Evolutionary conservation across 2,329 filamentous ascomycete genomes (phyloP), one percentile per base, ranked within the genome.

Genomic region (Nothophaeocryptopus gaeumannii): DNA sequence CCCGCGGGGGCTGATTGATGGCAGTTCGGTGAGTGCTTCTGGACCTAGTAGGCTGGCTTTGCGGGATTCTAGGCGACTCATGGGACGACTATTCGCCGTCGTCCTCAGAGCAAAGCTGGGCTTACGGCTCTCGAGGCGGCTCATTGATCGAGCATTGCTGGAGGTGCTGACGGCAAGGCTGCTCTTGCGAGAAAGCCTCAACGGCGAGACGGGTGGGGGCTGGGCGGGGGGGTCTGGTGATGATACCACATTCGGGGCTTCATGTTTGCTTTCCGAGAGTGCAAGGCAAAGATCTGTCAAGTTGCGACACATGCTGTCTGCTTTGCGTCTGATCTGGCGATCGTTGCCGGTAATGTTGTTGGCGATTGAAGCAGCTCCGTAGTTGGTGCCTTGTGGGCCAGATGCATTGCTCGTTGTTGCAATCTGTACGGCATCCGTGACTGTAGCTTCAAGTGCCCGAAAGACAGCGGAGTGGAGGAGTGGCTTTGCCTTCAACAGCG

Each of bases 241-340:
- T n/a, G 60, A 46, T 9, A 56, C 43, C 16, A 53, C 37, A 15
- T 41, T 54, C 12, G 55, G 46, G 13, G 56, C 51, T 31, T 66
- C 63, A 39, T 63, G 60, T 41, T 67, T 67, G 39, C 60, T 63
- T 41, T 76, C 74, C 56, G 71, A 74, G 11, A 99, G 74, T 1
- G 90, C 88, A 48, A 99, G 80, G 65, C 89, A 96, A 5, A 99
- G 77, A 69, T 99, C 93, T 0, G 92, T 97, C 58, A 99, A 73
- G 63, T 88, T 93, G 46, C 92, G 86, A 67, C 93, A 97, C 66
- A 99, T 83, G 64, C 87, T 90, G 66, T 99, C 92, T 26, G 89
- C 89, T 70, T 96, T 96, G 55, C 92, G 83, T 41, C 90, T 83
- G 12, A 96, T 77, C 66, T 95, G 89, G 43, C 93, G 83, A 66